Percentiles rank a stretch among this genome's conserved stretches.
These are phyloP conservation scores for Samsoniella hepiali DNA, from an alignment of 2,329 filamentous ascomycete species.

Conservation along the genomic window DNA sequence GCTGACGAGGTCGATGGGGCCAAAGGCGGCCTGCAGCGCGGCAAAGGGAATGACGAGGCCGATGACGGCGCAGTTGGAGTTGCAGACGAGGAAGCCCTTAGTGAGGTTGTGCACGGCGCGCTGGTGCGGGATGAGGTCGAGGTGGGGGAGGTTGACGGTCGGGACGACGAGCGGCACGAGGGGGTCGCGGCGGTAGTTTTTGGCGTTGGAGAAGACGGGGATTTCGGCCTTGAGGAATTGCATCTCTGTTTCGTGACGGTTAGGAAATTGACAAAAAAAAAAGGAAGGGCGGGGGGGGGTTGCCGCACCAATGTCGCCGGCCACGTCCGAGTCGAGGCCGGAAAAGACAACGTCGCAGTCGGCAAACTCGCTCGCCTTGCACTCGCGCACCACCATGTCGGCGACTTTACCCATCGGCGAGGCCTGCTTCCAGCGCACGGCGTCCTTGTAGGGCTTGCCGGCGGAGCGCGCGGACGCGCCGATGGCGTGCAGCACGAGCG, in stretches of 20 bases:
- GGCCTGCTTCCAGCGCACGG: conserved; percentile 91
- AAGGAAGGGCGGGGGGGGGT: conserved; percentile 13
- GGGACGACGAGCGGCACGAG: conserved; percentile 91
- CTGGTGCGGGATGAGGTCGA: conserved; percentile 88
- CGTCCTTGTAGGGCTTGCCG: conserved; percentile 92
- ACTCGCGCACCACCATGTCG: conserved; percentile 81
- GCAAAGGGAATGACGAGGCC: conserved; percentile 93
- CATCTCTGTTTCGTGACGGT: conserved; percentile 60
- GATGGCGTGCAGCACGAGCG: conserved; percentile 81
- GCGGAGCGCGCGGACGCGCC: conserved; percentile 87
- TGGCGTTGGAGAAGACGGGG: conserved; percentile 94
- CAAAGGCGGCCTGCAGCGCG: conserved; percentile 82
- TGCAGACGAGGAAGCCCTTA: conserved; percentile 93
- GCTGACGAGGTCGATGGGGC: conserved; percentile 68
- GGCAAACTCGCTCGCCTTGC: conserved; percentile 74
- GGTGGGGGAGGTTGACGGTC: conserved; percentile 86
- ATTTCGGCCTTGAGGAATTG: conserved; percentile 86
- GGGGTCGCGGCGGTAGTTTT: conserved; percentile 91
- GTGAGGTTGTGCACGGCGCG: conserved; percentile 66
- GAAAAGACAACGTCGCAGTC: conserved; percentile 95
- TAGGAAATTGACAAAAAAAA: conserved; percentile 7
- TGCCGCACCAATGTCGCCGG: conserved; percentile 77
- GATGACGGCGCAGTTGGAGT: conserved; percentile 97
- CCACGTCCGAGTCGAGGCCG: conserved; percentile 87
- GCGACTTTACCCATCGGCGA: conserved; percentile 76